phyloP scores from a whole-genome alignment of 345 rosid species.

The Lumnitzera racemosa region DNA sequence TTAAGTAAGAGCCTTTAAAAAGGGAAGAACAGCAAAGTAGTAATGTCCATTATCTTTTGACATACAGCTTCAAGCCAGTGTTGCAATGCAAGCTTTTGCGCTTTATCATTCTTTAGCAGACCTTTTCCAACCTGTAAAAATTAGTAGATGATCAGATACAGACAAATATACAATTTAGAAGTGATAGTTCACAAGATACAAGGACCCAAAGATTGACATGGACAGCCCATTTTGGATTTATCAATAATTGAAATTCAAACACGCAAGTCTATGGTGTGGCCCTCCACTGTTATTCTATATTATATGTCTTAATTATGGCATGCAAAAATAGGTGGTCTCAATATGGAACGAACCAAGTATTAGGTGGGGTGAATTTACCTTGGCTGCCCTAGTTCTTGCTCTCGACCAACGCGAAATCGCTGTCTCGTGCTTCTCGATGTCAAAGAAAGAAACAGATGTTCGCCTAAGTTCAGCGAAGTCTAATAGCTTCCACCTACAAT shows the following conservation, averaged over 20 bases:
- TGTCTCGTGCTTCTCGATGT: slow-evolving; percentile 82
- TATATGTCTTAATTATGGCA: too few species aligned
- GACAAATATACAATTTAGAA: not conserved
- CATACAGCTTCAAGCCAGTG: slow-evolving; percentile 99
- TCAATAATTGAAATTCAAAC: too few species aligned
- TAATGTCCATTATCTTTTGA: slow-evolving; percentile 3
- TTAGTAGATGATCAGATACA: not conserved
- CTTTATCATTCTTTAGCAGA: slow-evolving; percentile 76
- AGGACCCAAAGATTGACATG: too few species aligned
- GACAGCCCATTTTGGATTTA: too few species aligned
- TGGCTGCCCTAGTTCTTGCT: slow-evolving; percentile 91
- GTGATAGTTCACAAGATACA: too few species aligned
- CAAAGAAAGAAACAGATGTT: slow-evolving; percentile 87
- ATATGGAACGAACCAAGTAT: too few species aligned
- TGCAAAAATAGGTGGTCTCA: too few species aligned
- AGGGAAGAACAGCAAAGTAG: not conserved
- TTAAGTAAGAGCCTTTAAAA: slow-evolving; percentile 10
- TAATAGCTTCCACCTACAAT: slow-evolving; percentile 77
- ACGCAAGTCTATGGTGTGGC: too few species aligned
- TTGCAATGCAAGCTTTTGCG: slow-evolving; percentile 70
- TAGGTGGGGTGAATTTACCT: slow-evolving; percentile 17
- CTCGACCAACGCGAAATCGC: slow-evolving; percentile 96
- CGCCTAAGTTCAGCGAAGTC: slow-evolving; percentile 83
- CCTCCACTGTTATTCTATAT: not conserved
- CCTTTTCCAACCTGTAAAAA: slow-evolving; percentile 78